phyloP scores from a whole-genome alignment of 176 grass and related monocot species.

The Elymus sibiricus region DNA sequence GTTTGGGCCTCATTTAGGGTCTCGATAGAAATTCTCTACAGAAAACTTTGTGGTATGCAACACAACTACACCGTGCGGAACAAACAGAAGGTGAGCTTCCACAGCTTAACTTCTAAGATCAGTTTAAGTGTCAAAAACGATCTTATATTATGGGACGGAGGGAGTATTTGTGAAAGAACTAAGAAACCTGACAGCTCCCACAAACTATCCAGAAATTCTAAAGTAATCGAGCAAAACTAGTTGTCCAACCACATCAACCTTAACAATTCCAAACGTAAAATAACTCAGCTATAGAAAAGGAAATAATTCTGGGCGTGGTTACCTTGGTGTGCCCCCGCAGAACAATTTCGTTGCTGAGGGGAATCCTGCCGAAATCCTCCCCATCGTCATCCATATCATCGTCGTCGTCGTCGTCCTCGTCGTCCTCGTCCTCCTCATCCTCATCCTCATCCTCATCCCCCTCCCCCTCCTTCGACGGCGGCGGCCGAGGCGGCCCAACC shows the following conservation, averaged over 20 bases:
- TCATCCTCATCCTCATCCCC: conserved; percentile 2
- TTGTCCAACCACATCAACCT: too few species aligned
- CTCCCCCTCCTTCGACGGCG: neutral
- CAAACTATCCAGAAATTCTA: neutral
- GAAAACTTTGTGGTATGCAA: neutral
- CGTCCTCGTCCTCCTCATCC: neutral
- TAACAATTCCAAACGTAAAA: neutral
- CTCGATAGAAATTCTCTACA: neutral
- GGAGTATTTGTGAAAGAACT: neutral
- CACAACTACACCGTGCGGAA: neutral
- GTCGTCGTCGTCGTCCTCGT: conserved; percentile 26
- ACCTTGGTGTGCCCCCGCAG: conserved; percentile 88
- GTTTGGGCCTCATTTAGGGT: neutral
- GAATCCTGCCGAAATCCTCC: conserved; percentile 56
- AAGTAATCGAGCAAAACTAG: neutral
- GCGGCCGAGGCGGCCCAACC: conserved; percentile 75
- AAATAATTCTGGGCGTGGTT: neutral
- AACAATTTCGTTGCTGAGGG: conserved; percentile 90
- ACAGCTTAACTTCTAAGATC: neutral
- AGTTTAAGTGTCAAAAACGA: neutral
- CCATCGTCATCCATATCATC: conserved; percentile 51
- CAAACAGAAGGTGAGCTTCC: neutral
- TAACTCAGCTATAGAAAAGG: neutral
- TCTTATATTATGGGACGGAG: too few species aligned
- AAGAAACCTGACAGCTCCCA: neutral